Evolutionary conservation across 345 rosid genomes (phyloP), one percentile per base, ranked within the genome.

Genomic region (Gossypium anomalum): DNA sequence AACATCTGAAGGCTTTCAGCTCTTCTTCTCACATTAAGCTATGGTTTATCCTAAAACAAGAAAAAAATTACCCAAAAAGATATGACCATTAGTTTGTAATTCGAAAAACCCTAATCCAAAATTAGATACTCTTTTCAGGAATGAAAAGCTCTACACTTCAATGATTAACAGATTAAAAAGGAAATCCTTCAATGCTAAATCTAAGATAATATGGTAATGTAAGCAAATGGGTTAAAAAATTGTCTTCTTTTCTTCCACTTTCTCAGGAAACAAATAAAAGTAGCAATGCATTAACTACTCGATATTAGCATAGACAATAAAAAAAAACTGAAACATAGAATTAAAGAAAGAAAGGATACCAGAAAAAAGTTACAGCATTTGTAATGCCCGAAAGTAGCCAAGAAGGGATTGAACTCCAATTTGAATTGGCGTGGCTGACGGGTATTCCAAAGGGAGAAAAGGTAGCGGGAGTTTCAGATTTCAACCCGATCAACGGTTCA

Each of bases 1-100:
- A 71, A 65, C 58, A 29, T 52, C 17, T 52, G 60, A 68, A 68
- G 43, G 52, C 38, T 34, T 16, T 25, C 66, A 29, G 45, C 55
- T 20, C 27, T 78, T 77, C 22, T 76, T 61, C 27, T 60, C 45
- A 17, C 43, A 44, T 4, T 9, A 41, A 44, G 22, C 69, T 60
- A 77, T 52, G 29, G 34, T 23, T 49, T 61, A 15, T 75, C 78
- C 83, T 85, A 48, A 70, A 49, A 53, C 76, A 58, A 73, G 55
- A 72, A 79, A 23, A 79, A 23, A 3, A 60, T 20, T 59, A 66
- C 34, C 67, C 56, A 64, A 51, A 60, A 56, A 55, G 15, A 38
- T 22, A 70, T 13, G 41, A 65, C 64, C 73, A 60, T 44, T 73
- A 70, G 51, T 71, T 17, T 38, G 49, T 16, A 71, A 38, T 55